These are phyloP conservation scores for Letharia columbiana DNA, from an alignment of 495 filamentous ascomycete genomes.

Conservation along the genomic window DNA sequence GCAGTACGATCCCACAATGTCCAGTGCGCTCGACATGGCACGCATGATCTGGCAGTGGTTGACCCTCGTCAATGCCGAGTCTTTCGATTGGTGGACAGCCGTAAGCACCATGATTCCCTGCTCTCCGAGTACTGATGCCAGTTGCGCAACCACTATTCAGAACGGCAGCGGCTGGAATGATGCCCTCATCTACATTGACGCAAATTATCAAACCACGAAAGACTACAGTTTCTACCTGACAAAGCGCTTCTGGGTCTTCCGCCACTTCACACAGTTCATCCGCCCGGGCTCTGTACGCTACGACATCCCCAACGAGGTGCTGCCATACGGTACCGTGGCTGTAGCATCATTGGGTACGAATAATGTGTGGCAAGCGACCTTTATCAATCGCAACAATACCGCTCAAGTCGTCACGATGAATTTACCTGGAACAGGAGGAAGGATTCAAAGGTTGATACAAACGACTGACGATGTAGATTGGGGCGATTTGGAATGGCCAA, in stretches of 20 bases:
- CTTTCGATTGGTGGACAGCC: constrained; percentile 21
- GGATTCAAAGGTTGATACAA: not conserved
- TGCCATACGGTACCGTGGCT: constrained; percentile 19
- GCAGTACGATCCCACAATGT: constrained; percentile 16
- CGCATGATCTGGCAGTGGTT: constrained; percentile 20
- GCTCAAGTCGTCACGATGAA: constrained; percentile 10
- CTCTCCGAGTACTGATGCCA: constrained; percentile 2
- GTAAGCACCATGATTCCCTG: constrained; percentile 20
- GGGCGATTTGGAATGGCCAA: not conserved
- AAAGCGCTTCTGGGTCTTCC: constrained; percentile 19
- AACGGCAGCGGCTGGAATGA: constrained; percentile 15
- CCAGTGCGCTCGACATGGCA: constrained; percentile 18
- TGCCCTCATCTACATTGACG: constrained; percentile 16
- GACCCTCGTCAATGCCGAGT: constrained; percentile 19
- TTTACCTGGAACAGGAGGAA: constrained; percentile 1
- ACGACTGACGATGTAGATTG: constrained; percentile 13
- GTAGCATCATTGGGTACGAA: constrained; percentile 9
- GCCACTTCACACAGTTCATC: constrained; percentile 17
- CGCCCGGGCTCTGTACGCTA: constrained; percentile 17
- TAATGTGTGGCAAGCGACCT: constrained; percentile 6
- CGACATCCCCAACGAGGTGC: constrained; percentile 19
- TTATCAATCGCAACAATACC: constrained; percentile 17
- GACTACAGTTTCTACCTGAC: constrained; percentile 18
- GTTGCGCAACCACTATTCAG: not conserved
- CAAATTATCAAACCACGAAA: constrained; percentile 9